Percentiles rank a stretch among this genome's conserved stretches.
These are phyloP conservation scores for Selenicereus undatus DNA, from an alignment of 148 eudicot species.

Conservation along the genomic window DNA sequence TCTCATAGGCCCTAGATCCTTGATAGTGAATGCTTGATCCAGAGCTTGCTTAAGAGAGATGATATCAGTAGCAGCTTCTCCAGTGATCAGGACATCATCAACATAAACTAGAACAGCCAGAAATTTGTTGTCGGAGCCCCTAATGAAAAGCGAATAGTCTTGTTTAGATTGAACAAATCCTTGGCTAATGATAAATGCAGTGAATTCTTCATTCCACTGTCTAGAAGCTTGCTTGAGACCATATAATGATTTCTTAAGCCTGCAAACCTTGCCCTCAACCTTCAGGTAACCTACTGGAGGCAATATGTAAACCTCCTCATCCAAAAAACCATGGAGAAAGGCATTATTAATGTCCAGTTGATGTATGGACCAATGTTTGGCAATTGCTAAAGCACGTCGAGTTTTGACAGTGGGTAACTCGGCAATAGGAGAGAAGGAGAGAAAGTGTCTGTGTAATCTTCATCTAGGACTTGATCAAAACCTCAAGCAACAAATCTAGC, in stretches of 20 bases:
- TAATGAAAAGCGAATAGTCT: not conserved
- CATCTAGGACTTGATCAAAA: not conserved
- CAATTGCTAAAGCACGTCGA: too few species aligned
- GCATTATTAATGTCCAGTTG: too few species aligned
- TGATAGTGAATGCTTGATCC: not conserved
- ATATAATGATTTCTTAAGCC: too few species aligned
- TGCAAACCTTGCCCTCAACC: too few species aligned
- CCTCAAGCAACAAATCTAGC: not conserved
- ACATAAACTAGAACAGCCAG: too few species aligned
- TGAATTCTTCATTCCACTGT: too few species aligned
- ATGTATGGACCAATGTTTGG: not conserved
- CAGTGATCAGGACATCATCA: not conserved
- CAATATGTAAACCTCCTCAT: too few species aligned
- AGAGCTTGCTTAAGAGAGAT: not conserved
- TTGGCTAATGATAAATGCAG: too few species aligned
- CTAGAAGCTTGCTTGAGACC: too few species aligned
- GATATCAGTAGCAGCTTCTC: not conserved
- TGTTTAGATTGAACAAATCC: not conserved
- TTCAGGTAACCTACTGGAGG: not conserved
- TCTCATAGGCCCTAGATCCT: too few species aligned
- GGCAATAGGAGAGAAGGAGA: not conserved
- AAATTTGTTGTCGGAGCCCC: not conserved
- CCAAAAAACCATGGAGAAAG: too few species aligned
- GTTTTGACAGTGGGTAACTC: not conserved
- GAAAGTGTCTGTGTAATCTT: not conserved